These are phyloP conservation scores for Arctium minus DNA, from an alignment of 129 eudicot genomes.

Conservation along the genomic window DNA sequence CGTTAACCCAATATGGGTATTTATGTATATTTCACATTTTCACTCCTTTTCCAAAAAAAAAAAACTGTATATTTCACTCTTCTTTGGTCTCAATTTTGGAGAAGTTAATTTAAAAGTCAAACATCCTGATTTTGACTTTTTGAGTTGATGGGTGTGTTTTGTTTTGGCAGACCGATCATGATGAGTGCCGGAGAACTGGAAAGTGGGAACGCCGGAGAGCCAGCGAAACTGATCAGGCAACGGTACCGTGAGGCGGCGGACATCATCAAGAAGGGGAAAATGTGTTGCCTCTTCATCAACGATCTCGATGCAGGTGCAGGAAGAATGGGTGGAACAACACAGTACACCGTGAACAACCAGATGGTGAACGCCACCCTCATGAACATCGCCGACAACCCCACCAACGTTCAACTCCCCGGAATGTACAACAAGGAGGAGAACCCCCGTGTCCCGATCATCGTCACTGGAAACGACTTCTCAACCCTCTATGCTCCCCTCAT, in stretches of 20 bases:
- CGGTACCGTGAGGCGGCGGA: conserved; percentile 96
- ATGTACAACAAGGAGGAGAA: conserved; percentile 99
- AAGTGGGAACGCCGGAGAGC: conserved; percentile 98
- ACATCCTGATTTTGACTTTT: not conserved
- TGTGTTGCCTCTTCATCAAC: conserved; percentile 92
- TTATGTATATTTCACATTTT: too few species aligned
- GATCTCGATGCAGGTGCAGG: conserved; percentile 99
- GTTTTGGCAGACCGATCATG: conserved; percentile 77
- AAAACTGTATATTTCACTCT: too few species aligned
- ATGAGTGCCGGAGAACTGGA: conserved; percentile 99
- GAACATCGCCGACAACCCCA: conserved; percentile 98
- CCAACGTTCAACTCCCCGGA: conserved; percentile 96
- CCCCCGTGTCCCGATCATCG: conserved; percentile 84
- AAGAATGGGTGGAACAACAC: conserved; percentile 96
- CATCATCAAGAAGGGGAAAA: conserved; percentile 86
- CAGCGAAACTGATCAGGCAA: conserved; percentile 86
- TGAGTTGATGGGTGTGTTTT: conserved; percentile 7
- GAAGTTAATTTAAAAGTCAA: not conserved
- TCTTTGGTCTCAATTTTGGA: not conserved
- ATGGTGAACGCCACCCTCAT: conserved; percentile 98
- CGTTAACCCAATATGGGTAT: too few species aligned
- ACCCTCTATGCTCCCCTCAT: conserved; percentile 93
- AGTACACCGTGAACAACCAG: conserved; percentile 99
- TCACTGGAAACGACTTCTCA: conserved; percentile 95
- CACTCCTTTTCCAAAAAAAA: too few species aligned